Evolutionary conservation across 345 rosid genomes (phyloP).

Genomic region (Atalantia buxifolia): DNA sequence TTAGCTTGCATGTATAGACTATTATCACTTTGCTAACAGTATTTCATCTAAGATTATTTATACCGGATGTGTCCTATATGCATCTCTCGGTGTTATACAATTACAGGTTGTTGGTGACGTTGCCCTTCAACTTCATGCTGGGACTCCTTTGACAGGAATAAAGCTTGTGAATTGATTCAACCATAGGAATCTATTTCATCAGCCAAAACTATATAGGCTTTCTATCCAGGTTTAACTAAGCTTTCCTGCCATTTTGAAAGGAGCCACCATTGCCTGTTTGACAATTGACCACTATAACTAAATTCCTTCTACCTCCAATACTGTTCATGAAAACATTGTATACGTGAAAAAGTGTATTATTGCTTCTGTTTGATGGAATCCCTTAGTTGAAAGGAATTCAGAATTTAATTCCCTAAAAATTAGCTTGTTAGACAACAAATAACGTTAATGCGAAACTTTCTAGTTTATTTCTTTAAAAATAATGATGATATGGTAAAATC

Average conservation of each 20-base stretch:
- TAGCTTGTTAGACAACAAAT: not conserved
- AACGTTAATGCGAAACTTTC: not conserved
- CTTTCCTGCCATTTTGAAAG: not conserved
- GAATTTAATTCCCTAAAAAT: not conserved
- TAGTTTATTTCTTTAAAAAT: no score
- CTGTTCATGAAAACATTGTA: not conserved
- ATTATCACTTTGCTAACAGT: not conserved
- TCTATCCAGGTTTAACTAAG: not conserved
- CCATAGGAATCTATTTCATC: no score
- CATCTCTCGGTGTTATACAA: not conserved
- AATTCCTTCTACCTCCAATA: not conserved
- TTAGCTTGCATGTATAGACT: not conserved
- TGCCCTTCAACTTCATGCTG: conserved; percentile 71
- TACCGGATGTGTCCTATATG: not conserved
- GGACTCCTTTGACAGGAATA: conserved; percentile 52
- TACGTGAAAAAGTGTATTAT: not conserved
- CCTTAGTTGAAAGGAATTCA: not conserved
- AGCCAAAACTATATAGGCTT: not conserved
- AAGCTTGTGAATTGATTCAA: conserved; percentile 61
- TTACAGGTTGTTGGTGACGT: conserved; percentile 69
- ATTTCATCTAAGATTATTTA: not conserved
- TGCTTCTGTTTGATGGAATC: not conserved
- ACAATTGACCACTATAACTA: not conserved
- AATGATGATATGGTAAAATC: no score
- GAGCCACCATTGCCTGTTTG: not conserved